Evolutionary conservation across 2,329 filamentous ascomycete genomes (phyloP), one percentile per base, ranked within the genome.

Genomic region (Botrytis sinoallii): DNA sequence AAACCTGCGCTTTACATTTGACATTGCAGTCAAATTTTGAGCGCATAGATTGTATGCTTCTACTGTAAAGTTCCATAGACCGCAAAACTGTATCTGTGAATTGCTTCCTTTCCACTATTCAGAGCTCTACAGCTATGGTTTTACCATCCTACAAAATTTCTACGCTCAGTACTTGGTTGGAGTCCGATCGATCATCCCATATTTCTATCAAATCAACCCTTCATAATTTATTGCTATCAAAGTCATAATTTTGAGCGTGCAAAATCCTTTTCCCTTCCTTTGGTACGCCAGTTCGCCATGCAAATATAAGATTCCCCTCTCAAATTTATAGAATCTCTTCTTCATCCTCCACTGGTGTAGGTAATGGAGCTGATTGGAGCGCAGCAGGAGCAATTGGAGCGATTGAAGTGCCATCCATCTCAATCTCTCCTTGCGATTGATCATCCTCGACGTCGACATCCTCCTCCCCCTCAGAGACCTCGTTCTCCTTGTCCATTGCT

Each of bases 251-350:
- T 35, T 52, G 60, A 65, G 32, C 52, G 22, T 18, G 52, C 29
- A n/a, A 25, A 29, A 8, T 35, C 40, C 63, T 67, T 59, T 60
- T 29, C 44, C 64, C 44, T 46, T 46, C 61, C 40, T 22, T 40
- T 69, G 48, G 7, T 72, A 70, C 61, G 73, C 76, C 74, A 72
- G n/a, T 74, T 77, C 77, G 72, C 78, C 78, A 70, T 32, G 57
- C 68, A 74, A 64, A 78, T 76, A 70, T 75, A 75, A 74, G 65
- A 63, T 74, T 29, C n/a, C 35, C 35, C 52, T 48, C 69, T 20
- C 48, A 46, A 48, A 44, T 67, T 55, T 44, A 59, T 79, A 80
- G 69, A 66, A 79, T 79, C 61, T 78, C 78, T 22, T 79, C 79
- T 25, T 79, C 79, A 12, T 78, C 78, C 5, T 78, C 76, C 46